phyloP scores from a whole-genome alignment of 2,329 filamentous ascomycete species.

The Colletotrichum viniferum region DNA sequence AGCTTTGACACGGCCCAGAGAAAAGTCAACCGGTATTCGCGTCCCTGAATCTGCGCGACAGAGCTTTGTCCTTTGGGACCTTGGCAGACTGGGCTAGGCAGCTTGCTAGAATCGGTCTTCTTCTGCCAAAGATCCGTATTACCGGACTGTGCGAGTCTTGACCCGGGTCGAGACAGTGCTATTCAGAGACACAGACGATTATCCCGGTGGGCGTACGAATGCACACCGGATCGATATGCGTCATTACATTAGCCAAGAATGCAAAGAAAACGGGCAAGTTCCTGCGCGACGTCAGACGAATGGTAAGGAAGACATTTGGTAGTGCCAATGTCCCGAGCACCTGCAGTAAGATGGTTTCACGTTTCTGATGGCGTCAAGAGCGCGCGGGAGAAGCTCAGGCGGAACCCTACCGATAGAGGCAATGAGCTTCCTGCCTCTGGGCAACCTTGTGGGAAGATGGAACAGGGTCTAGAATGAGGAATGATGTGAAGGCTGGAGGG shows the following conservation, averaged over 20 bases:
- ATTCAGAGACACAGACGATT: background rate
- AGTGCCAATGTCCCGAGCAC: background rate
- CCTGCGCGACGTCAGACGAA: conserved; percentile 5
- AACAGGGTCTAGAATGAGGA: background rate
- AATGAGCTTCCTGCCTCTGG: background rate
- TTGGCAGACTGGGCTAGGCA: background rate
- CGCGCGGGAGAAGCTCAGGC: conserved; percentile 5
- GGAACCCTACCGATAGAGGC: background rate
- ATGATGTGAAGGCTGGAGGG: background rate
- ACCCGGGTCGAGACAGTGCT: background rate
- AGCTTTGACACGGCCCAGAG: background rate
- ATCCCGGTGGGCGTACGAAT: background rate
- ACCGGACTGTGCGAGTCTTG: background rate
- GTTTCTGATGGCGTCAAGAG: conserved; percentile 10
- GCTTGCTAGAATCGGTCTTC: background rate
- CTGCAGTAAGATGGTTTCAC: conserved; percentile 16
- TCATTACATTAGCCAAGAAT: conserved; percentile 8
- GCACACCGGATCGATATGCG: background rate
- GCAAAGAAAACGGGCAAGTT: background rate
- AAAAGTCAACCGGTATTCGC: background rate
- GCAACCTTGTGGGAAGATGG: background rate
- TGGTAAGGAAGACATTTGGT: background rate
- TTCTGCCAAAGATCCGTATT: background rate
- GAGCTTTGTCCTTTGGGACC: background rate
- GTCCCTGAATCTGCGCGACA: background rate